These are phyloP conservation scores for Debaryomyces hansenii DNA, from an alignment of 805 yeast genomes.

Conservation along the genomic window DNA sequence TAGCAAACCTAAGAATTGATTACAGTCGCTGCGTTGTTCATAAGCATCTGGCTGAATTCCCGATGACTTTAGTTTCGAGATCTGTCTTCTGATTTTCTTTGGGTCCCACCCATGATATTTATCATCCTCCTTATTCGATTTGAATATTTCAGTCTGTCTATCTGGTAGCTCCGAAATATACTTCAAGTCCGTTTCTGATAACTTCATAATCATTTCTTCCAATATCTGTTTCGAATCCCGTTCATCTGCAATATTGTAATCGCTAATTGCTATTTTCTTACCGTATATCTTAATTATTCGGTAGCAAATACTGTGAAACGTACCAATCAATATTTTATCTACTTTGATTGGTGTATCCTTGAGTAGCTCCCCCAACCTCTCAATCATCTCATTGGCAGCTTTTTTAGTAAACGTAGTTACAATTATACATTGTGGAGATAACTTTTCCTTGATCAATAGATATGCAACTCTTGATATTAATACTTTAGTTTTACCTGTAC, in stretches of 20 bases:
- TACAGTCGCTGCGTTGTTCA: slow-evolving; percentile 7
- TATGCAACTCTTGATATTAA: slow-evolving; percentile 77
- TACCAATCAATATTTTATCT: slow-evolving; percentile 66
- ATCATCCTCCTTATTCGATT: slow-evolving; percentile 9
- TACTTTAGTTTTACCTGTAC: slow-evolving; percentile 80
- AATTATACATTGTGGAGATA: slow-evolving; percentile 63
- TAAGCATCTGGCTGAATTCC: slow-evolving; percentile 49
- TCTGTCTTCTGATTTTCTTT: slow-evolving; percentile 40
- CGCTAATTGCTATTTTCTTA: slow-evolving; percentile 40
- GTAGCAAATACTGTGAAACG: slow-evolving; percentile 84
- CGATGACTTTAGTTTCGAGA: slow-evolving; percentile 57
- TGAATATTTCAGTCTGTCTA: slow-evolving; percentile 13
- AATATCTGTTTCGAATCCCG: slow-evolving; percentile 54
- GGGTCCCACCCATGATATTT: slow-evolving; percentile 38
- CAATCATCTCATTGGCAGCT: slow-evolving; percentile 85
- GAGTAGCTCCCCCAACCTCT: slow-evolving; percentile 49
- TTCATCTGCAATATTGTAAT: slow-evolving; percentile 62
- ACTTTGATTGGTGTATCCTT: slow-evolving; percentile 33
- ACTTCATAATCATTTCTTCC: slow-evolving; percentile 35
- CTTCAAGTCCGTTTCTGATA: slow-evolving; percentile 18
- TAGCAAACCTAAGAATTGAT: slow-evolving; percentile 24
- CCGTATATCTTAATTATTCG: slow-evolving; percentile 60
- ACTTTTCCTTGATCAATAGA: slow-evolving; percentile 49
- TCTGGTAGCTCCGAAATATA: slow-evolving; percentile 10
- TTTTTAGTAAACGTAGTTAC: slow-evolving; percentile 93